A percentile compares a stretch with the other conserved stretches of the same genome.
Evolutionary conservation across 2,329 filamentous ascomycete genomes (phyloP).

Genomic region (Calycina herbarum): DNA sequence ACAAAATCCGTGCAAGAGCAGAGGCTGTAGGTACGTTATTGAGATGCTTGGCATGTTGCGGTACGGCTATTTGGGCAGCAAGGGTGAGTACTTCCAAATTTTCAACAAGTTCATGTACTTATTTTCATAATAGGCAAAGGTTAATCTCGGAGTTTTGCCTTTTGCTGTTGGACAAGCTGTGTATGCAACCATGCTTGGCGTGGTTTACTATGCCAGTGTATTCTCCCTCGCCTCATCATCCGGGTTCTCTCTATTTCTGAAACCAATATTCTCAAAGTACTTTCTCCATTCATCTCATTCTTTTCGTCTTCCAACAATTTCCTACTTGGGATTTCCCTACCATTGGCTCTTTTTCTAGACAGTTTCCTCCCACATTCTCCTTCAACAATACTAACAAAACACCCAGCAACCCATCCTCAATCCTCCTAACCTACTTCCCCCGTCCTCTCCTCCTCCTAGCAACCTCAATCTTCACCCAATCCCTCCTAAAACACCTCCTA

Average conservation of each 20-base stretch:
- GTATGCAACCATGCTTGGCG: conserved; percentile 69
- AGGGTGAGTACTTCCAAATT: conserved; percentile 18
- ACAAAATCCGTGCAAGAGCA: conserved; percentile 76
- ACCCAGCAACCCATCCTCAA: conserved; percentile 11
- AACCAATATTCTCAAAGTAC: conserved; percentile 39
- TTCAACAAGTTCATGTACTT: background rate
- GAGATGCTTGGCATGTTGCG: conserved; percentile 75
- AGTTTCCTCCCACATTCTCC: background rate
- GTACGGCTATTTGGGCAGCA: conserved; percentile 64
- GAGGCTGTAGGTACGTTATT: conserved; percentile 80
- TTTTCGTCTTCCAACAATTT: background rate
- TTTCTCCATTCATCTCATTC: too few species aligned
- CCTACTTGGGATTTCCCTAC: too few species aligned
- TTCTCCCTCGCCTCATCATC: conserved; percentile 53
- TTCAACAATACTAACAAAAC: background rate
- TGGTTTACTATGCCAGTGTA: conserved; percentile 69
- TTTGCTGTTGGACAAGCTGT: conserved; percentile 85
- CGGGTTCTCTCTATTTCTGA: conserved; percentile 69
- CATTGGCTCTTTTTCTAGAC: background rate
- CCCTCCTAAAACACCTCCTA: conserved; percentile 85
- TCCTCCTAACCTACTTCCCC: conserved; percentile 55
- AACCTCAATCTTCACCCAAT: conserved; percentile 83
- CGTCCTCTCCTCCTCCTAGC: conserved; percentile 69
- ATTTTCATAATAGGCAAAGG: conserved; percentile 34
- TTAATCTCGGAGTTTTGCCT: conserved; percentile 72